These are phyloP conservation scores for Mycena leptocephala DNA, from an alignment of 768 basidiomycete species.

Conservation along the genomic window DNA sequence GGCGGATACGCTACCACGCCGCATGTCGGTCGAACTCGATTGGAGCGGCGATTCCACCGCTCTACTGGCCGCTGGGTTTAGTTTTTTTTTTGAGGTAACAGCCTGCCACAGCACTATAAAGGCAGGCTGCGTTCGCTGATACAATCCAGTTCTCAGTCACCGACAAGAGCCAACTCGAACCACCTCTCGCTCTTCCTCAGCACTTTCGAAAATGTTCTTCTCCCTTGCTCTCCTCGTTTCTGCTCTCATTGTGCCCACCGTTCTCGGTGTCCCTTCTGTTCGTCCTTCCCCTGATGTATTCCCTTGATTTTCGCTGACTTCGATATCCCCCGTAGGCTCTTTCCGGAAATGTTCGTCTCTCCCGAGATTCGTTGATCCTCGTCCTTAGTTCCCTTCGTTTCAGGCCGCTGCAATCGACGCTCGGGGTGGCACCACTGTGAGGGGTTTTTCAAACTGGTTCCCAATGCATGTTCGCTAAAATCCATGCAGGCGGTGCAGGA, in stretches of 20 bases:
- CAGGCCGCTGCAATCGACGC: background rate
- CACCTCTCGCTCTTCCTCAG: background rate
- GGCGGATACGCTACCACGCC: background rate
- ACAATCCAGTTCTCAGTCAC: background rate
- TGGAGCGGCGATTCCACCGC: too few relatives aligned
- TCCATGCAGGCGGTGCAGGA: too few relatives aligned
- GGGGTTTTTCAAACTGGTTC: too few relatives aligned
- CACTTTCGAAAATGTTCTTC: background rate
- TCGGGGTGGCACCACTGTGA: background rate
- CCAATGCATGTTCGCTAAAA: too few relatives aligned
- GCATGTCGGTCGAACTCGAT: background rate
- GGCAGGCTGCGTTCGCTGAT: background rate
- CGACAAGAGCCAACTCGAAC: background rate
- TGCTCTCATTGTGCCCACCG: constrained; percentile 2
- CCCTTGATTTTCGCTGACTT: background rate
- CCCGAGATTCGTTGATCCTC: background rate
- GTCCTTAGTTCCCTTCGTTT: background rate
- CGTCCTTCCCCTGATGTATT: background rate
- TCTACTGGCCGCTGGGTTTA: too few relatives aligned
- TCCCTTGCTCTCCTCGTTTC: constrained; percentile 2
- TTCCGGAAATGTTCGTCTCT: background rate
- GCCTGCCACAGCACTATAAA: background rate
- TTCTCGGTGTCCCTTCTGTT: background rate
- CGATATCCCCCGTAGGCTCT: background rate
- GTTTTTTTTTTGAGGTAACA: too few relatives aligned